Base-by-base conservation (phyloP, 345 rosid genomes). In the Zanthoxylum bungeanum region DNA sequence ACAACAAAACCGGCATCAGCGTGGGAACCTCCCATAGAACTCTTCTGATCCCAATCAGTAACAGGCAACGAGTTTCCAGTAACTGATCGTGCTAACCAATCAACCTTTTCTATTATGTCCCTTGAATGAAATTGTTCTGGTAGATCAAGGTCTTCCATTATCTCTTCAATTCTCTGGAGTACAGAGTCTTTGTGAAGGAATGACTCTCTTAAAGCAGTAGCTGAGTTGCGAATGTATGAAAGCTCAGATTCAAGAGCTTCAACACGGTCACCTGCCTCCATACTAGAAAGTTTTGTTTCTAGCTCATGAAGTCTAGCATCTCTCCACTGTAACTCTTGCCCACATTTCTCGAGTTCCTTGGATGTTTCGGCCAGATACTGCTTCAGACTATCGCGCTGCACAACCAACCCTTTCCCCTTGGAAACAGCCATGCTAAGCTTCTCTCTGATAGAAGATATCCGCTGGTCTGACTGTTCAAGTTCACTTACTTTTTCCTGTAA, bases 241-340 rank as follows among this genome's bases (percentile, higher is more conserved):
- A 95, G 99, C 76, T 95, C 99, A 69, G 99, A 89, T 78, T 95
- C 99, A 78, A 92, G 76, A 80, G 99, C 93, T 79, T 91, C 98
- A 78, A 84, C 92, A 40, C 88, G 95, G 80, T 90, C 98, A 71
- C 97, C 95, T 37, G 95, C 95, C 87, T 93, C 98, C 16, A 85
- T 78, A 80, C 84, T 88, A 27, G 85, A 66, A 63, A 93, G 87
- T 73, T 88, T 85, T 60, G 82, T 71, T 83, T 93, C 97, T 66
- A 85, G 72, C 77, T 94, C 97, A 68, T 79, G 80, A 83, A 94
- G 78, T 69, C 79, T 81, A 39, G 83, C 68, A 73, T 90, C 93
- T 83, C 89, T 95, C 83, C 80, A 71, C 75, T 86, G 85, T 67
- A 92, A 75, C 80, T 95, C 97, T 78, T 87, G 91, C 6, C 84